Evolutionary conservation across 1,139 yeast genomes (phyloP), one percentile per base, ranked within the genome.

Genomic region (Meyerozyma sp.): DNA sequence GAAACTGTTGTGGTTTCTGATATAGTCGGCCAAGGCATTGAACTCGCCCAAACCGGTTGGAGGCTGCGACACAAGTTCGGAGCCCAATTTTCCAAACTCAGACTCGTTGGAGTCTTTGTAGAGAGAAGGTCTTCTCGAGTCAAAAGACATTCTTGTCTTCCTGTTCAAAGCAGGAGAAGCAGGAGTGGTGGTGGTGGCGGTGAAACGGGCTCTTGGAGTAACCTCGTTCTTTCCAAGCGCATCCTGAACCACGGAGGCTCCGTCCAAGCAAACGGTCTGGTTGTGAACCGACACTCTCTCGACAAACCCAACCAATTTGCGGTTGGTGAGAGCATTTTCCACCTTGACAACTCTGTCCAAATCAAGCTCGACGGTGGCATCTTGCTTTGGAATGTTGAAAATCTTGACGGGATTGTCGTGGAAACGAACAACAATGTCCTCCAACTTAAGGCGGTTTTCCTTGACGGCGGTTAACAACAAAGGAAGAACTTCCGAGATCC

Each of bases 1-100:
- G 79, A 91, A 93, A 50, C 95, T 88, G 65, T 91, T 91, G 72
- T 86, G 80, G 55, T 76, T 68, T 65, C 95, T 82, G 59, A 93
- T 81, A 65, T 83, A 80, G 50, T 83, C 79, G 53, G 81, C 75
- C 56, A 91, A 77, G 36, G 94, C 91, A 51, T 77, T 81, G 51
- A 93, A 87, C 54, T 93, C 89, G 36, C 86, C 76, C 49, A 87
- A 77, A 44, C 77, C 67, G 43, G 68, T 54, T 52, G 90, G 87
- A 52, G 85, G 85, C 49, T 81, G 83, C 37, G 90, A 82, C 62
- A 85, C 91, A 58, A 85, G 72, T 55, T 80, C 83, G 42, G 86
- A 77, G 49, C 87, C 86, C 51, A 82, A 72, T 48, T 74, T 77
- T 56, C 77, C 81, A 52, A 79, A 82, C 41, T 68, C 74, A 40